These are phyloP conservation scores for Clonostachys chloroleuca DNA, from an alignment of 2,329 filamentous ascomycete genomes.

Conservation along the genomic window DNA sequence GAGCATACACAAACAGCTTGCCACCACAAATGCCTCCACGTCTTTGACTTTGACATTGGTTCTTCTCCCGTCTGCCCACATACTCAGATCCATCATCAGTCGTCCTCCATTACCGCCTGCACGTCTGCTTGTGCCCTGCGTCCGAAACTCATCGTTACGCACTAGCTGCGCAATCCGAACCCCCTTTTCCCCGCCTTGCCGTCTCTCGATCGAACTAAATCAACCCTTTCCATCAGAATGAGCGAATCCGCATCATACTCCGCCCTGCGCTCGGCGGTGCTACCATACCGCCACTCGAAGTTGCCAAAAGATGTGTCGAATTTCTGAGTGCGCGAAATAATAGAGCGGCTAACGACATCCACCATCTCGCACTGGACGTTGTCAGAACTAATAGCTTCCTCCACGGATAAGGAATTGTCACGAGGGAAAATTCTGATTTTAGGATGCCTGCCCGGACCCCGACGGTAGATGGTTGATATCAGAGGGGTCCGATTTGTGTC, in stretches of 20 bases:
- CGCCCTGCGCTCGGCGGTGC: slow-evolving; percentile 4
- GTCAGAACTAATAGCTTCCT: slow-evolving; percentile 8
- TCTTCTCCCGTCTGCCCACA: slow-evolving; percentile 7
- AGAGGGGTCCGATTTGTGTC: slow-evolving; percentile 5
- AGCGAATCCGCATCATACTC: slow-evolving; percentile 7
- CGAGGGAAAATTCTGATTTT: slow-evolving; percentile 8
- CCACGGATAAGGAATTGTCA: slow-evolving; percentile 5
- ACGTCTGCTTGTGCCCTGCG: slow-evolving; percentile 7
- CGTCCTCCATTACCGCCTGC: slow-evolving; percentile 13
- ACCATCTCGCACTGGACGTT: slow-evolving; percentile 6
- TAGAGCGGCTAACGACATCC: slow-evolving; percentile 7
- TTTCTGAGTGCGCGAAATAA: slow-evolving; percentile 9
- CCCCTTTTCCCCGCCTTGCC: slow-evolving; percentile 1
- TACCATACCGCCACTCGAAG: slow-evolving; percentile 12
- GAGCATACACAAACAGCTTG: slow-evolving; percentile 12
- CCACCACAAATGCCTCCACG: slow-evolving; percentile 11
- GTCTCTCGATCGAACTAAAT: background rate
- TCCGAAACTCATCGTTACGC: slow-evolving; percentile 11
- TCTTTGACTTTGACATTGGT: slow-evolving; percentile 1
- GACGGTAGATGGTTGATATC: slow-evolving; percentile 13
- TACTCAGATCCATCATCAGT: slow-evolving; percentile 10
- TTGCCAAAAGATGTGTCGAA: slow-evolving; percentile 11
- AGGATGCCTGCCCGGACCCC: slow-evolving; percentile 9
- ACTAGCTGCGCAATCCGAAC: slow-evolving; percentile 9
- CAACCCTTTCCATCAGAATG: slow-evolving; percentile 9